Evolutionary conservation across 257 asterid genomes (phyloP).

Genomic region (Nicotiana paniculata): DNA sequence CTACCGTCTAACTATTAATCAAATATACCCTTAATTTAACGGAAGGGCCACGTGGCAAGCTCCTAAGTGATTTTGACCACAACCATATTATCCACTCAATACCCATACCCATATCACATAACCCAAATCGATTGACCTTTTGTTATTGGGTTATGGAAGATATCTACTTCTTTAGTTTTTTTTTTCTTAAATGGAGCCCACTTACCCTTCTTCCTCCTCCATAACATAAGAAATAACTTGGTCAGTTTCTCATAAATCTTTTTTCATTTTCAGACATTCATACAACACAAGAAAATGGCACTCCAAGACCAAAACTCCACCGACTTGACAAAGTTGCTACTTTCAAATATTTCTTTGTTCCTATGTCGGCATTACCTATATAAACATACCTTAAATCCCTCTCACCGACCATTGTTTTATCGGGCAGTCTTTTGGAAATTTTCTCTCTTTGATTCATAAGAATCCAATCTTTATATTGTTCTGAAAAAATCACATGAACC

Average conservation of each 20-base stretch:
- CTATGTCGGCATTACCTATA: slow-evolving; percentile 40
- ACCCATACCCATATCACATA: too few relatives aligned
- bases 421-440: neutral
- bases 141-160: too few relatives aligned
- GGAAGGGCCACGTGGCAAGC: too few relatives aligned
- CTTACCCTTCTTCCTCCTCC: neutral
- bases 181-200: neutral
- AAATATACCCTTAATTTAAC: too few relatives aligned
- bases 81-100: too few relatives aligned
- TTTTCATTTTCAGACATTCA: neutral
- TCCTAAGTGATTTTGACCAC: too few relatives aligned
- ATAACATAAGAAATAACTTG: neutral
- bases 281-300: slow-evolving; percentile 12
- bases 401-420: slow-evolving; percentile 17
- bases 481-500: slow-evolving; percentile 23
- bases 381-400: slow-evolving; percentile 18
- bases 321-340: slow-evolving; percentile 28
- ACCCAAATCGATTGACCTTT: too few relatives aligned
- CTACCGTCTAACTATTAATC: too few relatives aligned
- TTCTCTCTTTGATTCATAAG: neutral
- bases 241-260: neutral
- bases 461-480: neutral
- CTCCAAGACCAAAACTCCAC: slow-evolving; percentile 28
- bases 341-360: slow-evolving; percentile 15
- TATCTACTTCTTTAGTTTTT: too few relatives aligned